Evolutionary conservation across 345 rosid genomes (phyloP).

Genomic region (Populus nigra): DNA sequence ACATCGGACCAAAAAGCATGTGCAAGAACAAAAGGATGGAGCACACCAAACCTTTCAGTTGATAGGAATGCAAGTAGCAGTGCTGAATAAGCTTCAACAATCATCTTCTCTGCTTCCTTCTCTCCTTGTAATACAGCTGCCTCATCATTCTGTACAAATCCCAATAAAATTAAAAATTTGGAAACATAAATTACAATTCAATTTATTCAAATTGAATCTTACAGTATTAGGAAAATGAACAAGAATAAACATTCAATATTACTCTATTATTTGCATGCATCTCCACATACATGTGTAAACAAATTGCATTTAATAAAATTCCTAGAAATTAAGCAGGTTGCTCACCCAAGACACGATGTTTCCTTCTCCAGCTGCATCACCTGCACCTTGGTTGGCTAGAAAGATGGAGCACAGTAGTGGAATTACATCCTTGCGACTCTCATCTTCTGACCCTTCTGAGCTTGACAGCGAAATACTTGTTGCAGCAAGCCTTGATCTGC

Average conservation of each 20-base stretch:
- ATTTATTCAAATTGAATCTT: neutral
- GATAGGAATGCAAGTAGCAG: constrained; percentile 95
- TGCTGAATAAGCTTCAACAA: constrained; percentile 95
- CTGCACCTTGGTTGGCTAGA: constrained; percentile 68
- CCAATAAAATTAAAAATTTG: neutral
- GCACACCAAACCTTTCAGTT: constrained; percentile 66
- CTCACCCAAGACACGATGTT: constrained; percentile 62
- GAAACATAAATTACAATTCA: neutral
- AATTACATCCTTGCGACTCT: constrained; percentile 54
- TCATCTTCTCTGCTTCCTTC: constrained; percentile 98
- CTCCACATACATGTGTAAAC: neutral
- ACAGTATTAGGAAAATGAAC: neutral
- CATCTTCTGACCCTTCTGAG: constrained; percentile 49
- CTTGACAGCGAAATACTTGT: constrained; percentile 52
- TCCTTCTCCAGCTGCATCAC: constrained; percentile 61
- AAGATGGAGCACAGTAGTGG: constrained; percentile 81
- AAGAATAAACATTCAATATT: neutral
- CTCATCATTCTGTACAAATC: constrained; percentile 55
- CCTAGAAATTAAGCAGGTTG: neutral
- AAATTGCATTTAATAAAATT: neutral
- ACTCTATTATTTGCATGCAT: neutral
- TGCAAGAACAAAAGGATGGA: neutral
- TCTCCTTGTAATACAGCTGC: constrained; percentile 80
- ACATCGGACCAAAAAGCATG: neutral
- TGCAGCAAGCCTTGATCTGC: constrained; percentile 81